Evolutionary conservation across 805 yeast species (phyloP), one percentile per base, ranked within the genome.

Genomic region (Sungouiozyma ichnusensis): DNA sequence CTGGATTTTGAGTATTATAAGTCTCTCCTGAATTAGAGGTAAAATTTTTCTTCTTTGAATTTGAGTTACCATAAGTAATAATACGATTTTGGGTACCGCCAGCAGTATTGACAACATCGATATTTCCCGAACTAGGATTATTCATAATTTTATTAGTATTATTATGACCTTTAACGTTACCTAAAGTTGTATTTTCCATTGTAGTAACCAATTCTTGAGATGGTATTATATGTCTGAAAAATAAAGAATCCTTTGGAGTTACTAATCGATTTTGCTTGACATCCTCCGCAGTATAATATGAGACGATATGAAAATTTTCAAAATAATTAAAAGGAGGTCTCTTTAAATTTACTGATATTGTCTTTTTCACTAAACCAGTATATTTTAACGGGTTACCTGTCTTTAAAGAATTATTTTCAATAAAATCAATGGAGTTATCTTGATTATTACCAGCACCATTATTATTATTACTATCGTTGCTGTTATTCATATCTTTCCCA

Each of bases 251-350:
- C 3, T 76, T 65, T 0, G 95, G 95, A 19, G 79, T 65, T 0
- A 60, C 52, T 37, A 87, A 64, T 34, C 64, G 66, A 4, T 79
- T 78, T 29, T 67, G 64, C 40, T 75, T 54, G 3, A 86, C 92
- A 58, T 88, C 95, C 16, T 75, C 75, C 0, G 86, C 80, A 24
- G 74, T 67, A 57, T 85, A 88, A 61, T 88, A 88, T 7, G 88
- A 77, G 2, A 88, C 77, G 43, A 88, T 62, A 55, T 90, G 96
- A 37, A 49, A 38, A 24, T 39, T 42, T 27, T 48, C 48, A 32
- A 36, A 36, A 11, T 40, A 44, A 29, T 45, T 45, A 9, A 40
- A 79, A 64, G 3, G 82, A 74, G 44, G 40, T 17, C 52, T 40
- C 18, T 62, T 60, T 14, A 81, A 61, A n/a, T 77, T 72, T 19